Base-by-base conservation (phyloP, 352 stramenopile species). In the Pythium folliculosum region DNA sequence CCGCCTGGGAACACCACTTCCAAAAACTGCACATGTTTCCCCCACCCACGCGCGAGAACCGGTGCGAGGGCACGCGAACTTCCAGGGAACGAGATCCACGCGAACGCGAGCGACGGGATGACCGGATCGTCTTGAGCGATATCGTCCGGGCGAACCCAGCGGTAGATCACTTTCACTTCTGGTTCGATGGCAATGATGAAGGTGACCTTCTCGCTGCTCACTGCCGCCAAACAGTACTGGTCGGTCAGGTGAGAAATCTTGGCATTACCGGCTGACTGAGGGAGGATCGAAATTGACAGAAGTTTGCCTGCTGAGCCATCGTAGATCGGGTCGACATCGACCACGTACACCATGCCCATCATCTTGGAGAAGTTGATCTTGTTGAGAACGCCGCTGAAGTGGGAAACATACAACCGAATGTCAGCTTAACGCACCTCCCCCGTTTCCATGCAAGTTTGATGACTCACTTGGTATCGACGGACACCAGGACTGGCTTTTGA, bases 111-210 rank as follows among this genome's bases (percentile, higher is more conserved):
- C 53, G 94, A 98, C 50, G 96, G 96, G 7, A 98, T 78, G 17
- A 92, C 86, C 0, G 86, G 86, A 76, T 97, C 77, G 60, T 89
- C 78, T 60, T 69, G 60, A 2, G 72, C 70, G 53, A 92, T 88
- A n/a, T 90, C 75, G 17, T 88, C 75, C 17, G 95, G 93, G 62
- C 89, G 84, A 3, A 85, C 66, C 97, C 97, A 99, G 50, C 93
- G 90, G 77, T 98, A 92, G 38, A 98, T 77, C 13, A 99, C 93
- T 60, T 92, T 95, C 9, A 98, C 94, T 52, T 95, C 91, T 9
- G 95, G 96, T 67, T 98, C 94, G 21, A 99, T 96, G 5, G 94
- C 94, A 21, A 99, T 95, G 22, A 98, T 89, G 77, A 99, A 99
- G 3, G 95, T 98, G 65, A 97, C 91, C 25, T 95, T 97, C 65